phyloP scores from a whole-genome alignment of 225 moss, liverwort and hornwort genomes.

The Sphagnum contortum region DNA sequence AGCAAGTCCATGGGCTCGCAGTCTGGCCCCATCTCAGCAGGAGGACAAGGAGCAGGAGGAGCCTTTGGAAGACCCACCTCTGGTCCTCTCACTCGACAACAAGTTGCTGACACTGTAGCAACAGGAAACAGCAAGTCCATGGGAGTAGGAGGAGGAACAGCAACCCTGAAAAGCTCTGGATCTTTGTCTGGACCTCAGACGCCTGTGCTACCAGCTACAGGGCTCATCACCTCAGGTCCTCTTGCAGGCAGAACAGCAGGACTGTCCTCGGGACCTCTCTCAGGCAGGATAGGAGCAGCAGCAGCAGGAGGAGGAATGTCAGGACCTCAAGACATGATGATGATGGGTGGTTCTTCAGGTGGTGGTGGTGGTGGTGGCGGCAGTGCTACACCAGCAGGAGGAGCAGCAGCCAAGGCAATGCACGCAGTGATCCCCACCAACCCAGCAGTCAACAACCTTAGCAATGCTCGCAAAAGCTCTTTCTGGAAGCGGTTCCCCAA shows the following conservation, averaged over 20 bases:
- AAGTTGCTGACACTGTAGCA: too few species aligned
- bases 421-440: constrained; percentile 5
- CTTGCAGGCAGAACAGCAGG: constrained; percentile 1
- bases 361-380: too few species aligned
- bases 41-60: too few species aligned
- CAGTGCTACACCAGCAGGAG: background rate
- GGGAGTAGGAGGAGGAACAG: background rate
- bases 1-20: constrained; percentile 45
- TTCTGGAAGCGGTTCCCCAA: constrained; percentile 57
- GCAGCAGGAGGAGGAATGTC: constrained; percentile 21
- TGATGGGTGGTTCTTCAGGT: too few species aligned
- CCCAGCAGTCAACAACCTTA: constrained; percentile 62
- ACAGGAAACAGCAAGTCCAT: background rate
- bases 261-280: constrained; percentile 36
- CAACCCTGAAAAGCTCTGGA: constrained; percentile 13
- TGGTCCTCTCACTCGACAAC: constrained; percentile 18
- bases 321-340: constrained; percentile 29
- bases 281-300: constrained; percentile 11
- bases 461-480: constrained; percentile 35
- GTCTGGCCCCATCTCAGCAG: constrained; percentile 22
- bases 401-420: constrained; percentile 6
- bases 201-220: constrained; percentile 56
- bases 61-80: constrained; percentile 5
- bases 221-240: constrained; percentile 79
- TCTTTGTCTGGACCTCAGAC: constrained; percentile 44